These are phyloP conservation scores for Penicillium brevicompactum DNA, from an alignment of 2,329 filamentous ascomycete species.

Conservation along the genomic window DNA sequence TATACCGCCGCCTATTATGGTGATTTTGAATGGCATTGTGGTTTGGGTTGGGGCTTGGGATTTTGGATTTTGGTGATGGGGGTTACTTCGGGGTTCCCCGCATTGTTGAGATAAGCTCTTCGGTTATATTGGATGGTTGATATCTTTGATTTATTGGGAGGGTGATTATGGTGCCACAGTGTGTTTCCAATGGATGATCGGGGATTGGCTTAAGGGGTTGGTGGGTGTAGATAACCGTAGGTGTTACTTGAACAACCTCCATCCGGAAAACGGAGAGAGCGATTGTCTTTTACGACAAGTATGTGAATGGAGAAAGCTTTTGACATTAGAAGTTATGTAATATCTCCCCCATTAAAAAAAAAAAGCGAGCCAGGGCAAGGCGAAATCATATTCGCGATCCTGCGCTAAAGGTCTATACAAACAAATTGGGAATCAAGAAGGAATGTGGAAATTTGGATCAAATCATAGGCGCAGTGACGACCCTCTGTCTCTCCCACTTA, in stretches of 20 bases:
- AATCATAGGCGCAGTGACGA: slow-evolving; percentile 35
- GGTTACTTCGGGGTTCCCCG: neutral
- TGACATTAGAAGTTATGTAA: neutral
- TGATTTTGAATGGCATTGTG: slow-evolving; percentile 36
- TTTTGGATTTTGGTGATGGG: neutral
- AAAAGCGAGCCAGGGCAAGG: neutral
- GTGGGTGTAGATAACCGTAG: too few species aligned
- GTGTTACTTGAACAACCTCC: too few species aligned
- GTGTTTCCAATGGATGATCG: too few species aligned
- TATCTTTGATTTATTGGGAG: too few species aligned
- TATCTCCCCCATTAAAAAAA: neutral
- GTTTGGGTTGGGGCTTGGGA: slow-evolving; percentile 30
- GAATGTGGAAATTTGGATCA: slow-evolving; percentile 4
- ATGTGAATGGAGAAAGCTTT: neutral
- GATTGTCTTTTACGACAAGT: too few species aligned
- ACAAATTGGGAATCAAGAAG: neutral
- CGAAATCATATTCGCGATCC: neutral
- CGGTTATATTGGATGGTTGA: too few species aligned
- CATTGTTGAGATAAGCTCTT: too few species aligned
- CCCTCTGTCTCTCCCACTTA: slow-evolving; percentile 29
- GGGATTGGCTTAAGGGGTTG: too few species aligned
- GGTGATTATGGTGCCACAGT: too few species aligned
- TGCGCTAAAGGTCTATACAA: neutral
- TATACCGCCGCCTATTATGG: slow-evolving; percentile 63
- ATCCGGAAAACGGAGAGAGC: too few species aligned